phyloP scores from a whole-genome alignment of 2,329 filamentous ascomycete species.

The Microascus cirrosus region DNA sequence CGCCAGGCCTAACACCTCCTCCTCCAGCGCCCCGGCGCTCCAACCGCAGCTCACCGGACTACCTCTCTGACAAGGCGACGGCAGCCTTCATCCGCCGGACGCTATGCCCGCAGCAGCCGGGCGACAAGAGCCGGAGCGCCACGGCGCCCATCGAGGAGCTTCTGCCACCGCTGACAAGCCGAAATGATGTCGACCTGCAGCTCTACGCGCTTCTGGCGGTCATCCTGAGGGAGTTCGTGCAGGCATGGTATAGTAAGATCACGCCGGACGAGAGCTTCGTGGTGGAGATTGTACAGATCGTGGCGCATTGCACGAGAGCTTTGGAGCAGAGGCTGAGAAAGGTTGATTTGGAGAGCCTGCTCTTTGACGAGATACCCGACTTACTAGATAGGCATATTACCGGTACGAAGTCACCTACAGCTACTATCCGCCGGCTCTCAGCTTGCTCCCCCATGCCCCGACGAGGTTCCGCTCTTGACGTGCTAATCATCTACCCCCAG shows the following conservation, averaged over 20 bases:
- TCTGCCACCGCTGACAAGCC: slow-evolving; percentile 83
- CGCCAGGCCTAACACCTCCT: neutral
- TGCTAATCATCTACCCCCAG: slow-evolving; percentile 28
- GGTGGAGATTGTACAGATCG: slow-evolving; percentile 76
- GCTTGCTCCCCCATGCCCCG: neutral
- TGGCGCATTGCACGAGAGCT: slow-evolving; percentile 82
- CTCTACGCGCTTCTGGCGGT: slow-evolving; percentile 82
- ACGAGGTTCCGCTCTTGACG: neutral
- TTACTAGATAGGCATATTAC: slow-evolving; percentile 69
- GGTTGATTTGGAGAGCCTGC: slow-evolving; percentile 69
- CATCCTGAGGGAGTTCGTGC: slow-evolving; percentile 79
- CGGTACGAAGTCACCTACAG: slow-evolving; percentile 28
- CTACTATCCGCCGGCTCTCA: neutral
- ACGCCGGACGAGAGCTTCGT: slow-evolving; percentile 84
- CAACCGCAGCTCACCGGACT: slow-evolving; percentile 26
- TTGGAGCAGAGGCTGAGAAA: slow-evolving; percentile 77
- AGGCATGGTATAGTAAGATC: slow-evolving; percentile 87
- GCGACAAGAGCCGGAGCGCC: slow-evolving; percentile 32
- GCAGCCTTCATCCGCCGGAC: slow-evolving; percentile 69
- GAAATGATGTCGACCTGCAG: slow-evolving; percentile 86
- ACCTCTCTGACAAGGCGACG: slow-evolving; percentile 69
- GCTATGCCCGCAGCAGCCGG: slow-evolving; percentile 62
- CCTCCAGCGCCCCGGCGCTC: slow-evolving; percentile 13
- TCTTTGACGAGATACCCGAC: slow-evolving; percentile 81
- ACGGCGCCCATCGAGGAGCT: slow-evolving; percentile 64